These are phyloP conservation scores for Datura wrightii DNA, from an alignment of 257 asterid genomes.

Conservation along the genomic window DNA sequence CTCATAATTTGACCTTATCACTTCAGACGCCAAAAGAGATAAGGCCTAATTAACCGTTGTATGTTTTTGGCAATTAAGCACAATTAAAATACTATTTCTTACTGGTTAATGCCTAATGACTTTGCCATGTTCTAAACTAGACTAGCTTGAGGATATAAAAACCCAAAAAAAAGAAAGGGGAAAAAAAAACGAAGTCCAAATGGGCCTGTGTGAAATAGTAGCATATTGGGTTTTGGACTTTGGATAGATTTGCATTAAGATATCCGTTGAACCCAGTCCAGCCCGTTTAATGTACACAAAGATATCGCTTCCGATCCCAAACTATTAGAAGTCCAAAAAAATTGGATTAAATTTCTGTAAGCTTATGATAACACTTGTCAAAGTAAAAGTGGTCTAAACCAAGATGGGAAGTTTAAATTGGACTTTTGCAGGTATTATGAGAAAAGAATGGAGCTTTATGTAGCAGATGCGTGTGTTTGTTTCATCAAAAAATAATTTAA, in stretches of 20 bases:
- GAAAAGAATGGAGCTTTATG: neutral
- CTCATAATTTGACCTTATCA: neutral
- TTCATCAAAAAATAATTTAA: too few relatives aligned
- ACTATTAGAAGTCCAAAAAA: neutral
- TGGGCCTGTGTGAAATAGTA: slow-evolving; percentile 9
- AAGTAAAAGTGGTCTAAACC: too few relatives aligned
- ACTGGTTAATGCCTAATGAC: neutral
- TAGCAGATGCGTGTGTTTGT: too few relatives aligned
- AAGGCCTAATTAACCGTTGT: neutral
- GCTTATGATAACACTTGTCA: neutral
- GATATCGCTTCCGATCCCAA: neutral
- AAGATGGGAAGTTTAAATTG: neutral
- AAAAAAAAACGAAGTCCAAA: too few relatives aligned
- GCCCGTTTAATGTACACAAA: neutral
- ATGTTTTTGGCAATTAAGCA: neutral
- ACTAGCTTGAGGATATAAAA: neutral
- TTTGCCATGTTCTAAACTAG: neutral
- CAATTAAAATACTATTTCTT: neutral
- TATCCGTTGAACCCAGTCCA: neutral
- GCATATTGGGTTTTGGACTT: slow-evolving; percentile 15
- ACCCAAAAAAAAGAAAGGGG: neutral
- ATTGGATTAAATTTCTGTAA: neutral
- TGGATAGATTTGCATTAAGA: neutral
- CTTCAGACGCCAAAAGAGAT: neutral
- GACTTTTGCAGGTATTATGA: neutral